Evolutionary conservation across 106 monocot genomes (phyloP).

Genomic region (Ottelia alismoides): DNA sequence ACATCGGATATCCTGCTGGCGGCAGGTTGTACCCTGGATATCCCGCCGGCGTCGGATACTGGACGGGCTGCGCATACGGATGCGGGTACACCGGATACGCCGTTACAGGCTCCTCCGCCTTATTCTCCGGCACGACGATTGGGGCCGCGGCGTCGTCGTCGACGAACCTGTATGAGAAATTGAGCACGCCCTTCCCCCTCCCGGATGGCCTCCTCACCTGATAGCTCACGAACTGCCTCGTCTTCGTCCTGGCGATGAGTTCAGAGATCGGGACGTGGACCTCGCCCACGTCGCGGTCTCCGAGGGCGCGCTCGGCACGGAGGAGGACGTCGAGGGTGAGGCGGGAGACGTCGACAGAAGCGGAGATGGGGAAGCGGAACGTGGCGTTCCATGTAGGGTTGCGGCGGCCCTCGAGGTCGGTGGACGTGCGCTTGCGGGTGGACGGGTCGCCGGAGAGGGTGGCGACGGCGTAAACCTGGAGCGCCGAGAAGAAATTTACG

Average conservation of each 20-base stretch:
- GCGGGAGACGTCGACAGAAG: slow-evolving; percentile 2
- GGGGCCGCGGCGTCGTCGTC: slow-evolving; percentile 11
- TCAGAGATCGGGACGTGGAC: slow-evolving; percentile 44
- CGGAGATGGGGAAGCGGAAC: slow-evolving; percentile 26
- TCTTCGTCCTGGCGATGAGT: slow-evolving; percentile 5
- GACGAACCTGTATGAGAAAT: slow-evolving; percentile 38
- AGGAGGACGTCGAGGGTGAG: slow-evolving; percentile 22
- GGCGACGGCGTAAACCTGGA: not conserved
- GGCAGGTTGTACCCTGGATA: slow-evolving; percentile 7
- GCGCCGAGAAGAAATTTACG: not conserved
- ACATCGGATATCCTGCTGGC: not conserved
- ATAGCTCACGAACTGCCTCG: slow-evolving; percentile 32
- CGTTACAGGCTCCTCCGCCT: slow-evolving; percentile 3
- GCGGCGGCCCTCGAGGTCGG: slow-evolving; percentile 6
- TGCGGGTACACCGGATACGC: slow-evolving; percentile 12
- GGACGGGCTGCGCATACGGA: not conserved
- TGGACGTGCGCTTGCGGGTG: slow-evolving; percentile 3
- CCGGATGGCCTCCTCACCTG: slow-evolving; percentile 49
- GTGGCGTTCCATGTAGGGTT: slow-evolving; percentile 17
- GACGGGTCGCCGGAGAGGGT: slow-evolving; percentile 8
- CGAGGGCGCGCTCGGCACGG: slow-evolving; percentile 34
- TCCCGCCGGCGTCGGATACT: slow-evolving; percentile 5
- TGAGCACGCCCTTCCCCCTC: slow-evolving; percentile 47
- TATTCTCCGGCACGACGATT: no score
- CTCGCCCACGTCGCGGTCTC: slow-evolving; percentile 62